Conservation (phyloP, 1,284 basidiomycete genomes). For the Pterulicium gracile region DNA sequence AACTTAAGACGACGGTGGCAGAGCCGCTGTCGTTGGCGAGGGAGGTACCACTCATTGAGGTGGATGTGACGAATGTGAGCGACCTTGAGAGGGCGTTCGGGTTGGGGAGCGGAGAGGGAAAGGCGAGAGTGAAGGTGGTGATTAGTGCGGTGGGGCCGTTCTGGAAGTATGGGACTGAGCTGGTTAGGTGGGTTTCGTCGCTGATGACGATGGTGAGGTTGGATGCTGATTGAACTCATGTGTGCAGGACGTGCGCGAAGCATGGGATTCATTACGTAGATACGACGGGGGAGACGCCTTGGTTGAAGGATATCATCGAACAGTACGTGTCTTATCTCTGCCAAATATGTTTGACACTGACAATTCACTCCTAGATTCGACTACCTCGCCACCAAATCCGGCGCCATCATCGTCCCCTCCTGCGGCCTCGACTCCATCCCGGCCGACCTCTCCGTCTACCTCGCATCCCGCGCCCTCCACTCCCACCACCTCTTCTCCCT, state of each 20-base stretch:
- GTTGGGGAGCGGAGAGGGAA: not conserved
- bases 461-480: conserved; percentile 20
- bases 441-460: conserved; percentile 41
- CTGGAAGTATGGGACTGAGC: conserved; percentile 1
- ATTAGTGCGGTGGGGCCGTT: conserved; percentile 20
- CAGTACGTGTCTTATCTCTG: conserved; percentile 19
- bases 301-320: conserved; percentile 40
- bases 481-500: not conserved
- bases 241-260: conserved; percentile 30
- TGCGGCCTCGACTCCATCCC: conserved; percentile 56
- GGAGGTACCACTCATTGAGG: conserved; percentile 18
- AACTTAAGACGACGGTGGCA: conserved; percentile 21
- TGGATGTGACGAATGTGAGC: conserved; percentile 16
- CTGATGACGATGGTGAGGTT: not conserved
- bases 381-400: conserved; percentile 39
- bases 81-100: conserved; percentile 1
- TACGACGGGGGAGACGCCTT: conserved; percentile 44
- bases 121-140: conserved; percentile 20
- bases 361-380: conserved; percentile 31
- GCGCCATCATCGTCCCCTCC: conserved; percentile 44
- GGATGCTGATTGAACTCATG: not conserved
- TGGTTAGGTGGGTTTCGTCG: conserved; percentile 15
- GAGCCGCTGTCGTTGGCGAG: conserved; percentile 20
- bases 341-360: conserved; percentile 1
- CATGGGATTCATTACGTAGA: conserved; percentile 57